Base-by-base conservation (phyloP, 208 protist genomes). In the Acanthamoeba rhysodes region DNA sequence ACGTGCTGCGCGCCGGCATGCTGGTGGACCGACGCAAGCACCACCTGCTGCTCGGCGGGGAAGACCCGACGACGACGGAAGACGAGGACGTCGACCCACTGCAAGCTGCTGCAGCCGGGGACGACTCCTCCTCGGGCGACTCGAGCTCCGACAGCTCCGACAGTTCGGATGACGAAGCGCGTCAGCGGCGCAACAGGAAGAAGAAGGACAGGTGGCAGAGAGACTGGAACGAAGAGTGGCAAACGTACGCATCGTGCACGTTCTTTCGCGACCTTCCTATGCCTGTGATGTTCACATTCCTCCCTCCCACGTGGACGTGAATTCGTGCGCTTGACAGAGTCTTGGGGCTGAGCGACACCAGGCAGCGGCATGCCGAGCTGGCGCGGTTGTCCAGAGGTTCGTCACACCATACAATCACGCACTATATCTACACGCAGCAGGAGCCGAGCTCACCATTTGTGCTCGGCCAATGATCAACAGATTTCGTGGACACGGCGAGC, bases 161-260 rank as follows among this genome's bases (percentile, higher is more conserved):
- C 20, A 48, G 37, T 34, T 29, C 18, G n/a, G 84, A 91, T n/a
- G 62, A 74, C 34, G 85, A 45, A 27, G 45, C 27, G 7, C 45
- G 41, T 20, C 41, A 66, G 85, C 55, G 24, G 34, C 32, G 32
- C 24, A 16, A 45, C 18, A 64, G 27, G 85, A 92, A 41, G 62
- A 34, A 29, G 22, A 92, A 70, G 32, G 53, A 66, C 62, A 66
- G 37, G 62, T 91, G 85, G 85, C 85, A 91, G 59, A 48, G 85
- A 12, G 57, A 92, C 57, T 92, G 85, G 85, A 92, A 92, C 29
- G 85, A 92, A 27, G 85, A 92, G 32, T 92, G 85, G 85, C 85
- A 92, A 92, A 85, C 76, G 76, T 85, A 59, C 76, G 76, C 53
- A 57, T 57, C 53, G 53, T 22, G 59, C 59, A n/a, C 24, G 10